Percentiles rank a stretch among this genome's conserved stretches.
Evolutionary conservation across 192 early-diverging fungal species (phyloP).

Genomic region (Phlyctochytrium bullatum): DNA sequence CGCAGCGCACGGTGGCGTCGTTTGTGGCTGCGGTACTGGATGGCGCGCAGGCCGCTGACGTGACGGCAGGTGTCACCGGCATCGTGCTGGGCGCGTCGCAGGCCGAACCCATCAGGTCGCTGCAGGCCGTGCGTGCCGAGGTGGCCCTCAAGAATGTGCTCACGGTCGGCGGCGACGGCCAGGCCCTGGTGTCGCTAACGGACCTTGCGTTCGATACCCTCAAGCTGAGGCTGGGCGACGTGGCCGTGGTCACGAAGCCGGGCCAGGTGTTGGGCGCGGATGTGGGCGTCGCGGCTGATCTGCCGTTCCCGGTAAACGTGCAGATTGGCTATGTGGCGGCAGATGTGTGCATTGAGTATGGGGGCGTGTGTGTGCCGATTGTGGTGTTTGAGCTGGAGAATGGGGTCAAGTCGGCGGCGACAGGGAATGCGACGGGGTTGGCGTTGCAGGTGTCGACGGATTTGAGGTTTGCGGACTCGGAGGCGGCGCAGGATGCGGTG

Average conservation of each 20-base stretch:
- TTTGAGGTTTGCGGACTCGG: not conserved
- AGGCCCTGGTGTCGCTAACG: not conserved
- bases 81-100: not conserved
- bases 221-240: not conserved
- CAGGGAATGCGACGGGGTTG: not conserved
- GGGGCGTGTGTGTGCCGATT: too few species aligned
- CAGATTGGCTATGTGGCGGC: not conserved
- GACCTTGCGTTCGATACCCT: not conserved
- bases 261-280: not conserved
- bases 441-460: not conserved
- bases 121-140: not conserved
- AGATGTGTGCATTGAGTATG: not conserved
- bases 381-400: not conserved
- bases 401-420: not conserved
- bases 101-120: not conserved
- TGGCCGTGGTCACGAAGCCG: not conserved
- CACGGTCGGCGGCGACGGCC: not conserved
- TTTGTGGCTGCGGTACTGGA: too few species aligned
- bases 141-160: not conserved
- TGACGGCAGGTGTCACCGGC: conserved; percentile 1
- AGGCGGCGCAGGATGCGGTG: not conserved
- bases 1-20: too few species aligned
- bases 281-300: not conserved
- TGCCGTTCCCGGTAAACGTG: not conserved
- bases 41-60: too few species aligned